Base-by-base conservation (phyloP, 306 rosid genomes). In the Gillenia trifoliata region DNA sequence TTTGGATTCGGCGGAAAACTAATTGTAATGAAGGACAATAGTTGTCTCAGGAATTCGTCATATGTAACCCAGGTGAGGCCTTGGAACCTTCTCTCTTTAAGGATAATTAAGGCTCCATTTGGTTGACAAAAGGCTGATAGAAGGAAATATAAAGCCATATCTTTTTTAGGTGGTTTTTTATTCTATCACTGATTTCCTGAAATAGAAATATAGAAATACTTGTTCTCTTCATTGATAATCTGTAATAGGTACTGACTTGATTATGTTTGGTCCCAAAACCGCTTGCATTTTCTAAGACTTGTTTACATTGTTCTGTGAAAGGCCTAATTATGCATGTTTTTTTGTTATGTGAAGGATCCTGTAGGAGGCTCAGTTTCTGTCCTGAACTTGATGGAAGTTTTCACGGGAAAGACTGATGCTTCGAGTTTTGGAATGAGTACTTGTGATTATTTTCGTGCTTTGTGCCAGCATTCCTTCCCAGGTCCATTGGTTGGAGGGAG, bases 1-100 rank as follows among this genome's bases (percentile, higher is more conserved):
- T 93, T 93, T 28, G 97, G 98, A 25, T 93, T 93, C 83, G 98
- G 98, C n/a, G 97, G 98, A 73, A 93, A 91, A 79, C 98, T 93
- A 82, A 63, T 93, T 34, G 66, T 93, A 78, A 86, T 87, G 98
- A 91, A 93, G 72, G 90, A 86, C 75, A 79, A 74, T 63, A 84
- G 85, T 81, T 68, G 70, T 30, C 55, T 79, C 78, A 78, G 79
- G 16, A 86, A 83, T 82, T 80, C 90, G 60, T 80, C 88, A 2
- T 85, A 77, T 74, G 93, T 90, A 75, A 82, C 83, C 79, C 96
- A 89, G 97, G 97, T 93, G 81, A 76, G 86, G 69, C 75, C 81
- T 67, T 60, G 67, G 64, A 75, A 71, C 74, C 62, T 77, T 79
- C 74, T 70, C 64, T 63, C 67, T 34, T 83, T 64, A 8, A 25